phyloP scores from a whole-genome alignment of 225 moss, liverwort and hornwort genomes.

The Bryoerythrophyllum caledonicum region DNA sequence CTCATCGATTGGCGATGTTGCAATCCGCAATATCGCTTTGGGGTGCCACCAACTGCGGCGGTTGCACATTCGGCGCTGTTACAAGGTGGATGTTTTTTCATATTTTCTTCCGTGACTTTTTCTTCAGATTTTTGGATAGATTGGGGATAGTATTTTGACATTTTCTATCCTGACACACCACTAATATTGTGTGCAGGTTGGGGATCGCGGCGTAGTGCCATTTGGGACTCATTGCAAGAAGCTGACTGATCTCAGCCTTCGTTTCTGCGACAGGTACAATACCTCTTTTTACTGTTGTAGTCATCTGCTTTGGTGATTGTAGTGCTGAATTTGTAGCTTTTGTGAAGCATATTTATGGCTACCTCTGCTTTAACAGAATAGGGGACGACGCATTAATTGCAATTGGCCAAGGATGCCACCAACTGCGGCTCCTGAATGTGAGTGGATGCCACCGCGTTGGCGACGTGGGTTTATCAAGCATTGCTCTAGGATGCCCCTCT shows the following conservation, averaged over 20 bases:
- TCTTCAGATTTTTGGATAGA: neutral
- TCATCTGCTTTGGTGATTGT: neutral
- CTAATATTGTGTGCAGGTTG: slow-evolving; percentile 37
- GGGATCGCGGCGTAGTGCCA: slow-evolving; percentile 49
- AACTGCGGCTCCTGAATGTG: slow-evolving; percentile 66
- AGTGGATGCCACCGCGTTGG: slow-evolving; percentile 74
- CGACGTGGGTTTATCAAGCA: slow-evolving; percentile 58
- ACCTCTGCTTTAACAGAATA: slow-evolving; percentile 46
- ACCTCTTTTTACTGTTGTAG: neutral
- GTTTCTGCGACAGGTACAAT: slow-evolving; percentile 57
- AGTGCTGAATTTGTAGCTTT: neutral
- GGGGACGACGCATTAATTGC: slow-evolving; percentile 72
- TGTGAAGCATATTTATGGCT: neutral
- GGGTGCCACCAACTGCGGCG: slow-evolving; percentile 48
- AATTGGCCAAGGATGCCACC: slow-evolving; percentile 70
- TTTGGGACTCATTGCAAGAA: slow-evolving; percentile 57
- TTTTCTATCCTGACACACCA: neutral
- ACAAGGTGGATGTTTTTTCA: slow-evolving; percentile 38
- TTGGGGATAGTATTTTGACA: neutral
- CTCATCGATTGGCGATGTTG: slow-evolving; percentile 48
- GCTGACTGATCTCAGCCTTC: slow-evolving; percentile 55
- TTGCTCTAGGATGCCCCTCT: slow-evolving; percentile 69
- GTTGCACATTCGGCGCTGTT: slow-evolving; percentile 55
- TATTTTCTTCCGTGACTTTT: neutral
- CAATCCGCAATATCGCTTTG: slow-evolving; percentile 46